phyloP scores from a whole-genome alignment of 768 basidiomycete species.

The Kwoniella mangroviensis region DNA sequence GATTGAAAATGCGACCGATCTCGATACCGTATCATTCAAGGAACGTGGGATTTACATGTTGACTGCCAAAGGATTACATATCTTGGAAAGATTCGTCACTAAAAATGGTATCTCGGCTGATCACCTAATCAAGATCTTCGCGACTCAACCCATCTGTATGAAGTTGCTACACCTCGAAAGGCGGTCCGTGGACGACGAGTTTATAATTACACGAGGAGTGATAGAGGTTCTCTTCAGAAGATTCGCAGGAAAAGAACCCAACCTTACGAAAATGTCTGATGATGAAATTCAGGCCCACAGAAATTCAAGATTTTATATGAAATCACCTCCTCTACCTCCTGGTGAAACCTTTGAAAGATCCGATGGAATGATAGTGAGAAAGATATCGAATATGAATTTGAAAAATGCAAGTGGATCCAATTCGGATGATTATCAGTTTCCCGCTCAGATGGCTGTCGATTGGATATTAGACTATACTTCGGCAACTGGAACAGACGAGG shows the following conservation, averaged over 20 bases:
- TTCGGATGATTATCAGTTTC: conserved; percentile 68
- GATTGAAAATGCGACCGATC: conserved; percentile 95
- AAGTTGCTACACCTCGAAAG: conserved; percentile 96
- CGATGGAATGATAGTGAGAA: conserved; percentile 49
- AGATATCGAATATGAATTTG: conserved; percentile 60
- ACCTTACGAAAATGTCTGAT: conserved; percentile 66
- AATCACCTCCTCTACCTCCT: conserved; percentile 23
- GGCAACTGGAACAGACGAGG: conserved; percentile 92
- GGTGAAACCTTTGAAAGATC: conserved; percentile 50
- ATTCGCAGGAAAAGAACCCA: conserved; percentile 87
- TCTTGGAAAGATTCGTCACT: conserved; percentile 98
- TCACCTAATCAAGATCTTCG: conserved; percentile 85
- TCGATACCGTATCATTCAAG: conserved; percentile 86
- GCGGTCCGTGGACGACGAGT: conserved; percentile 90
- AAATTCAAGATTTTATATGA: conserved; percentile 36
- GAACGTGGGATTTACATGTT: conserved; percentile 94
- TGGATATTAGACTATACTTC: conserved; percentile 99
- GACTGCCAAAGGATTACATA: conserved; percentile 96
- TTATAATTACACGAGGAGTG: conserved; percentile 90
- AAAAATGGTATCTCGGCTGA: conserved; percentile 98
- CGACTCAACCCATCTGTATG: conserved; percentile 92
- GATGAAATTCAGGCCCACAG: conserved; percentile 74
- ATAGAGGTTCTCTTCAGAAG: conserved; percentile 93
- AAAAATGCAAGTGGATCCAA: conserved; percentile 30
- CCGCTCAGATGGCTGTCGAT: conserved; percentile 84